Conservation (phyloP, 345 rosid species). For the Linum usitatissimum region DNA sequence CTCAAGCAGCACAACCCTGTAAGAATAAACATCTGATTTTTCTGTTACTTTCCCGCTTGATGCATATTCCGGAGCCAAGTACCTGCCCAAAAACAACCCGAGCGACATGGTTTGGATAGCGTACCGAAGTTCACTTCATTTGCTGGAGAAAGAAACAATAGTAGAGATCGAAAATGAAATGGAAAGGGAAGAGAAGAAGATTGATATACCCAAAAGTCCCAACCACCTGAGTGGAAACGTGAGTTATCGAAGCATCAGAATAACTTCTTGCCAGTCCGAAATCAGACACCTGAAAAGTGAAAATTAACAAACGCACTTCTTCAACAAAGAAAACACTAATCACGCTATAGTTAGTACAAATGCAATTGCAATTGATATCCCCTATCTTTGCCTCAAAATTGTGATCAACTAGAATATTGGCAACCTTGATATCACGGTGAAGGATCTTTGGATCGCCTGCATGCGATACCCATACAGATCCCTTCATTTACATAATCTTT, state of each 20-base stretch:
- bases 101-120: not conserved
- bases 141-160: not conserved
- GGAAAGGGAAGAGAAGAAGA: not conserved
- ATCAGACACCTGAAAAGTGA: constrained; percentile 16
- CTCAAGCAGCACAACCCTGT: constrained; percentile 13
- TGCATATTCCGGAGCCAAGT: constrained; percentile 19
- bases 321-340: not conserved
- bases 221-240: constrained; percentile 16
- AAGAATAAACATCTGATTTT: constrained; percentile 19
- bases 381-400: constrained; percentile 16
- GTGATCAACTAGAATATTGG: constrained; percentile 19
- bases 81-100: constrained; percentile 3
- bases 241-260: constrained; percentile 9
- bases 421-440: constrained; percentile 19
- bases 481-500: not conserved
- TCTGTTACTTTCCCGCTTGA: constrained; percentile 15
- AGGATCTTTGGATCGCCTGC: constrained; percentile 17
- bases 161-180: no score
- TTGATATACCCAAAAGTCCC: constrained; percentile 17
- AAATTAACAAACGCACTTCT: not conserved
- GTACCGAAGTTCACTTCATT: not conserved
- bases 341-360: not conserved
- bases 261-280: constrained; percentile 20
- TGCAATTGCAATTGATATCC: not conserved
- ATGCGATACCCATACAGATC: not conserved